Base-by-base conservation (phyloP, 306 rosid genomes). In the Senna tora region DNA sequence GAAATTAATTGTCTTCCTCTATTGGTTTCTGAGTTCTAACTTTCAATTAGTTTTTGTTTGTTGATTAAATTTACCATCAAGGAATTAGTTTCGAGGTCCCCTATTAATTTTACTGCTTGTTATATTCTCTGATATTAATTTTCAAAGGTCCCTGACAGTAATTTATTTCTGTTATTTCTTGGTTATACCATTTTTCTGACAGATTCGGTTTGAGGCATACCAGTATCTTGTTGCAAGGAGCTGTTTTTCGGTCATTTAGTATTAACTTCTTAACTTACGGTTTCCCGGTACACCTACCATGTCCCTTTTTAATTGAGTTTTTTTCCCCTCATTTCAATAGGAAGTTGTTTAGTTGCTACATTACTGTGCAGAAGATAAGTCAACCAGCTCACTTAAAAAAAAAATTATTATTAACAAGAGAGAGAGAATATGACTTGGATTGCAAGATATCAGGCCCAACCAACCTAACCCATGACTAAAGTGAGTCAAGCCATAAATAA, bases 211-310 rank as follows among this genome's bases (percentile, higher is more conserved):
- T 76, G 60, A 80, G 83, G 87, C 95, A 84, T 73, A 79, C 84
- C 60, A 85, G 84, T 74, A 85, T 90, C 74, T 77, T 88, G 50
- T 76, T 90, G 70, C 87, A 74, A 57, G 92, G 96, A 81, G 87
- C 84, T 21, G 95, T 93, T 79, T 90, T 89, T 62, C 90, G 67
- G 78, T 82, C 88, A 63, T 93, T 93, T 75, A 79, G 89, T 45
- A 88, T 90, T 41, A 93, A 93, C 93, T 93, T 90, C 86, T 89
- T 92, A 81, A 84, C 96, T 73, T 90, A 93, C 63, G 98, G 98
- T 73, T 90, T 93, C 75, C 98, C 96, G 91, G 98, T 93, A 90
- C 66, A 66, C 70, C 42, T 73, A 66, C 78, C 36, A 69, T 65
- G 43, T 54, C 75, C 74, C 16, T 42, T 58, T 75, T 36, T 49